These are phyloP conservation scores for Apophysomyces variabilis DNA, from an alignment of 371 early-diverging fungal genomes.

Conservation along the genomic window DNA sequence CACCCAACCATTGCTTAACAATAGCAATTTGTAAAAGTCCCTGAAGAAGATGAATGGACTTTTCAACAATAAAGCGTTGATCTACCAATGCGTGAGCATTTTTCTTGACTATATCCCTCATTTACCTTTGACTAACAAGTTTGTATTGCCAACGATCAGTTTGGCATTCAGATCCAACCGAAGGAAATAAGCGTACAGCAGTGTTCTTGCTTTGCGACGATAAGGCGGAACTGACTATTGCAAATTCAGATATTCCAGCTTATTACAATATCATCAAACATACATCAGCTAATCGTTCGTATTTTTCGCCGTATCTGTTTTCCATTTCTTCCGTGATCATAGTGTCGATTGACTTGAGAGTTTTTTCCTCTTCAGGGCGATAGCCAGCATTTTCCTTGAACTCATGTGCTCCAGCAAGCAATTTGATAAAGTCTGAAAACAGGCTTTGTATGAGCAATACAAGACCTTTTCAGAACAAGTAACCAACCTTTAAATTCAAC, in stretches of 20 bases:
- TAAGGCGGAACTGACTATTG: constrained; percentile 42
- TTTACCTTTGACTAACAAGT: constrained; percentile 18
- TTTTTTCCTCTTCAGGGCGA: constrained; percentile 57
- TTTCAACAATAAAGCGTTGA: constrained; percentile 75
- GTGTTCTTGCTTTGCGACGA: constrained; percentile 75
- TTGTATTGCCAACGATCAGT: constrained; percentile 14
- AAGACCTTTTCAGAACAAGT: background rate
- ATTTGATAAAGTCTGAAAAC: constrained; percentile 57
- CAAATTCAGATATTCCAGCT: constrained; percentile 21
- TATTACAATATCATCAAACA: background rate
- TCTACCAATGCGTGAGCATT: constrained; percentile 48
- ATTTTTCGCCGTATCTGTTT: constrained; percentile 61
- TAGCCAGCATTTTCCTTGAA: constrained; percentile 65
- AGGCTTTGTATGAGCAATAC: background rate
- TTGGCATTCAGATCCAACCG: constrained; percentile 62
- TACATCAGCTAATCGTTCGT: constrained; percentile 41
- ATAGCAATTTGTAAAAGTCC: constrained; percentile 90
- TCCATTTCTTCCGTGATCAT: constrained; percentile 66
- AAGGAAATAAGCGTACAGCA: constrained; percentile 87
- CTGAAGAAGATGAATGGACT: constrained; percentile 71
- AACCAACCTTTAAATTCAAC: constrained; percentile 45
- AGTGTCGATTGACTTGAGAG: constrained; percentile 52
- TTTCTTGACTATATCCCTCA: constrained; percentile 48
- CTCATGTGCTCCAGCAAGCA: constrained; percentile 73
- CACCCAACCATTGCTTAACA: constrained; percentile 80